A percentile compares a stretch with the other conserved stretches of the same genome.
phyloP scores from a whole-genome alignment of 768 basidiomycete species.

The Nevesoporus exiguus region DNA sequence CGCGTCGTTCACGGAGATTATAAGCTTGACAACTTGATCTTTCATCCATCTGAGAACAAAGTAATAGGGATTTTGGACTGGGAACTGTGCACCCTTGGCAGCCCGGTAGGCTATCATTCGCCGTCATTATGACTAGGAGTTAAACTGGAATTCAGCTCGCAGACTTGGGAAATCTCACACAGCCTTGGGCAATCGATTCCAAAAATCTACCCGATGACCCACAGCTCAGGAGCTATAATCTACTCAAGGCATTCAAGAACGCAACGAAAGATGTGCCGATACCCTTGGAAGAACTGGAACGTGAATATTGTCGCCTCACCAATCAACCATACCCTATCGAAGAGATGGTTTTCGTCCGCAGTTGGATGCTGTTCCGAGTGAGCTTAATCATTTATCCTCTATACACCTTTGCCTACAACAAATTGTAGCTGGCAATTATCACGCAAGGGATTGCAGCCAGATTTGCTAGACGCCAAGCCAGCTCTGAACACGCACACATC shows the following conservation, averaged over 20 bases:
- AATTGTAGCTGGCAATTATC: constrained; percentile 66
- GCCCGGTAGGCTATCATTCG: constrained; percentile 59
- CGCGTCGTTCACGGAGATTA: constrained; percentile 98
- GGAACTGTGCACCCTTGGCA: constrained; percentile 95
- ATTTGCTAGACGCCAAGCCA: constrained; percentile 81
- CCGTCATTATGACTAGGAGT: background rate
- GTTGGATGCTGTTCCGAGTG: constrained; percentile 85
- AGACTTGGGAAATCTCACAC: constrained; percentile 86
- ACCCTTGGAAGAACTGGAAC: constrained; percentile 67
- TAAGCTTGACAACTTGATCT: constrained; percentile 96
- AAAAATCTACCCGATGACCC: constrained; percentile 34
- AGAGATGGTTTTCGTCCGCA: constrained; percentile 77
- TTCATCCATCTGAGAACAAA: constrained; percentile 85
- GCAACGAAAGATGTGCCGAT: constrained; percentile 54
- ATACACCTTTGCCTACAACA: constrained; percentile 1
- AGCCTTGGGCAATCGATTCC: constrained; percentile 70
- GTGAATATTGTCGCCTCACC: constrained; percentile 71
- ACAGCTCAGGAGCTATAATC: constrained; percentile 8
- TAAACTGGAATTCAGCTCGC: constrained; percentile 51
- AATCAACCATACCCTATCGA: constrained; percentile 68
- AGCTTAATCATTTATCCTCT: constrained; percentile 12
- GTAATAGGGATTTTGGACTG: constrained; percentile 97
- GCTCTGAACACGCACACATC: constrained; percentile 69
- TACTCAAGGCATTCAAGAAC: constrained; percentile 65
- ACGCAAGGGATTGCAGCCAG: constrained; percentile 89